Percentiles rank a stretch among this genome's conserved stretches.
Evolutionary conservation across 208 protist genomes (phyloP).

Genomic region (Tritrichomonas foetus): DNA sequence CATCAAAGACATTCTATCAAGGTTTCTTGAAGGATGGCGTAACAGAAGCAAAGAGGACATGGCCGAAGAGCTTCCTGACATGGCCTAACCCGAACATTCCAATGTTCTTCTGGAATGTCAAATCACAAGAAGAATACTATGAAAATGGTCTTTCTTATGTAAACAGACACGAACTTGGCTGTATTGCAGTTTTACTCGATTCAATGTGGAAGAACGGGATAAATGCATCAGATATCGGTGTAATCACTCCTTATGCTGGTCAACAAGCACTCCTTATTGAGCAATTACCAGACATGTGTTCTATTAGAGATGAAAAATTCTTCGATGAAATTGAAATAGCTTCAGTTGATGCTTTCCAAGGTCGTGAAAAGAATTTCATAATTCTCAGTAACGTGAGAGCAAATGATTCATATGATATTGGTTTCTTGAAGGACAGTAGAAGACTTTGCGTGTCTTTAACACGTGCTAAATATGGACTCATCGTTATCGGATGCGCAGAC

Average conservation of each 20-base stretch:
- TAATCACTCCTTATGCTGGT: constrained; percentile 16
- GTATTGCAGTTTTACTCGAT: background rate
- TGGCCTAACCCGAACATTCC: background rate
- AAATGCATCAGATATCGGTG: background rate
- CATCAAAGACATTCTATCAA: constrained; percentile 44
- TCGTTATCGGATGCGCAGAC: constrained; percentile 49
- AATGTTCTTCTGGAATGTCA: background rate
- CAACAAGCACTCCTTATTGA: background rate
- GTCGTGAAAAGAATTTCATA: constrained; percentile 55
- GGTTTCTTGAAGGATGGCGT: background rate
- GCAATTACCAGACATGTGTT: background rate
- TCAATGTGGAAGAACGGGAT: background rate
- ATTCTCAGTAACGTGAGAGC: constrained; percentile 51
- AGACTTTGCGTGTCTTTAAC: constrained; percentile 82
- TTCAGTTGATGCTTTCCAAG: constrained; percentile 57
- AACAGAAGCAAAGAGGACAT: background rate
- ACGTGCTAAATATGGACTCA: constrained; percentile 55
- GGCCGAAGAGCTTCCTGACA: background rate
- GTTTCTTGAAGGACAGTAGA: constrained; percentile 74
- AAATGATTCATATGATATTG: constrained; percentile 53
- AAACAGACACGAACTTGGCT: background rate
- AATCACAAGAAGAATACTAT: background rate
- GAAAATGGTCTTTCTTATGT: background rate
- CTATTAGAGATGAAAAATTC: background rate
- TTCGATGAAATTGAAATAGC: constrained; percentile 42